Evolutionary conservation across 331 rosid genomes (phyloP), one percentile per base, ranked within the genome.

Genomic region (Rhamnella rubrinervis): DNA sequence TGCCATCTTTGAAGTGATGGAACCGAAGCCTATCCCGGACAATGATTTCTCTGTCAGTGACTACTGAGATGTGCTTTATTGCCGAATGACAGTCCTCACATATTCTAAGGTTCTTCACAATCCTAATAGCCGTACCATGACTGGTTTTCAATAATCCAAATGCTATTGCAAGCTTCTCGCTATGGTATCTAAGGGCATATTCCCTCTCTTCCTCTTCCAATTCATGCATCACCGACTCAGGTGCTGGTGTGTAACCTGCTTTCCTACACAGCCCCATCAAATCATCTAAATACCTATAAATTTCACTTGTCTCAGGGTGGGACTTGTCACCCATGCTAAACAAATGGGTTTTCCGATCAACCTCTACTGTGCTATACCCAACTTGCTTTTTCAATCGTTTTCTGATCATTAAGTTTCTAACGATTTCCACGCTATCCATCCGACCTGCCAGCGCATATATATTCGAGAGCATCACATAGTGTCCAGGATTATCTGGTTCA

Each of bases 61-160:
- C 84, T 55, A 61, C 47, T 28, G 98, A 88, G 50, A 90, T 83
- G 78, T 78, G 83, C 86, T 88, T 93, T 49, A 93, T 78, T 6
- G 95, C 97, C 13, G 81, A 81, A 78, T 93, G 98, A 77, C 98
- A 90, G 62, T 93, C 96, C 89, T 90, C 98, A 71, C 98, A 93
- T 61, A 90, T 93, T 59, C 95, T 49, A 71, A 93, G 97, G 80
- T 90, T 93, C 89, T 93, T 93, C 57, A 85, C 90, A 67, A 93
- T 70, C 85, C 89, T 85, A 20, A 93, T 83, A 65, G 82, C 50
- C 63, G 63, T 61, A 10, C 88, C 91, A 49, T 66, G 74, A 63
- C 68, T 74, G 35, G 95, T 84, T 74, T 81, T 86, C 90, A 93
- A 65, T 55, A 88, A 70, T 63, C 98, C 97, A 67, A 82, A 93